Percentiles rank a stretch among this genome's conserved stretches.
These are phyloP conservation scores for Trypanosoma mega DNA, from an alignment of 208 protist genomes.

Conservation along the genomic window DNA sequence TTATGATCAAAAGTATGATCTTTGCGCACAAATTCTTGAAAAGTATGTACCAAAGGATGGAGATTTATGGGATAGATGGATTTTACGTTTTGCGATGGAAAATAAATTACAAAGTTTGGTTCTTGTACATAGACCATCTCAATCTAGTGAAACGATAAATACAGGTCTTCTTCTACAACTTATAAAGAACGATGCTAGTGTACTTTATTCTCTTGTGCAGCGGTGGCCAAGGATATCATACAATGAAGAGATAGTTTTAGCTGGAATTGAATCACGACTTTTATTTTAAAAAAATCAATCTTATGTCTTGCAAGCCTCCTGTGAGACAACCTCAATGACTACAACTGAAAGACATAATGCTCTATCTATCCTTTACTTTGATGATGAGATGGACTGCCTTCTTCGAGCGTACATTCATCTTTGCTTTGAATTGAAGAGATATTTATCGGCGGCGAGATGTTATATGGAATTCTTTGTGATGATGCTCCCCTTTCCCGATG, in stretches of 20 bases:
- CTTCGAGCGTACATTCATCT: conserved; percentile 23
- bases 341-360: conserved; percentile 19
- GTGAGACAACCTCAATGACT: conserved; percentile 4
- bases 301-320: conserved; percentile 14
- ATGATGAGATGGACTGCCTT: conserved; percentile 21
- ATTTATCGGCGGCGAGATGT: conserved; percentile 17
- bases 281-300: conserved; percentile 20
- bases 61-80: conserved; percentile 20
- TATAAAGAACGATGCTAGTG: conserved; percentile 11
- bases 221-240: conserved; percentile 17
- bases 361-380: conserved; percentile 22
- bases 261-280: conserved; percentile 19
- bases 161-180: conserved; percentile 25
- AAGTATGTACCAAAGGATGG: conserved; percentile 15
- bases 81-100: conserved; percentile 18
- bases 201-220: conserved; percentile 18
- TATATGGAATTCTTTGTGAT: conserved; percentile 28
- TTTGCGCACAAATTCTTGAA: conserved; percentile 22
- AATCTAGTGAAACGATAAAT: conserved; percentile 12
- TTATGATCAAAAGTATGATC: conserved; percentile 25
- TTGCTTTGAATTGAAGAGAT: conserved; percentile 20
- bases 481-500: conserved; percentile 17
- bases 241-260: conserved; percentile 11
- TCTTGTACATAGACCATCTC: conserved; percentile 10
- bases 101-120: conserved; percentile 20